A percentile compares a stretch with the other conserved stretches of the same genome.
phyloP scores from a whole-genome alignment of 805 yeast species.

The Kazachstania africana region DNA sequence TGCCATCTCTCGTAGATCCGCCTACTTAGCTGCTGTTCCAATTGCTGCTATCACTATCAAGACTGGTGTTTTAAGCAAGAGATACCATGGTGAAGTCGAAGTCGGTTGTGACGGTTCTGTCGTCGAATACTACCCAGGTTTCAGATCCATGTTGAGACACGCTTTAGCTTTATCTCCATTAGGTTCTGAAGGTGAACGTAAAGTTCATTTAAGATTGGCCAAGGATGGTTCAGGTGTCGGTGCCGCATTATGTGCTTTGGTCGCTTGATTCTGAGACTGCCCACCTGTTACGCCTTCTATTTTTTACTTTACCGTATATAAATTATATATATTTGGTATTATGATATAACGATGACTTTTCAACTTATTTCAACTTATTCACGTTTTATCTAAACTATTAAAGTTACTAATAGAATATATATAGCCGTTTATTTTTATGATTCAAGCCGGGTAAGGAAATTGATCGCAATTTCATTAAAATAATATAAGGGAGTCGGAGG shows the following conservation, averaged over 20 bases:
- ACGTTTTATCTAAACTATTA: no score
- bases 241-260: conserved; percentile 81
- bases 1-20: conserved; percentile 78
- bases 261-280: conserved; percentile 24
- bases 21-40: conserved; percentile 79
- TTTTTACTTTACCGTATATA: background rate
- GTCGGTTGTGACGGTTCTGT: conserved; percentile 95
- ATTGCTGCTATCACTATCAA: conserved; percentile 68
- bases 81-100: conserved; percentile 64
- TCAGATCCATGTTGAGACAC: conserved; percentile 66
- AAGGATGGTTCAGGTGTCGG: conserved; percentile 97
- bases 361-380: no score
- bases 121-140: conserved; percentile 87
- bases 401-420: no score
- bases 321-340: background rate
- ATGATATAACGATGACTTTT: background rate
- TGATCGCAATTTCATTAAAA: no score
- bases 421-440: no score
- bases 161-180: conserved; percentile 62
- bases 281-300: background rate
- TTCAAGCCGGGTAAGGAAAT: no score
- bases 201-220: conserved; percentile 67
- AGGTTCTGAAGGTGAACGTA: conserved; percentile 64
- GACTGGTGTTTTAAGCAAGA: conserved; percentile 48
- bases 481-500: no score